Base-by-base conservation (phyloP, 1,284 basidiomycete species). In the Coniferiporia sulphurascens region DNA sequence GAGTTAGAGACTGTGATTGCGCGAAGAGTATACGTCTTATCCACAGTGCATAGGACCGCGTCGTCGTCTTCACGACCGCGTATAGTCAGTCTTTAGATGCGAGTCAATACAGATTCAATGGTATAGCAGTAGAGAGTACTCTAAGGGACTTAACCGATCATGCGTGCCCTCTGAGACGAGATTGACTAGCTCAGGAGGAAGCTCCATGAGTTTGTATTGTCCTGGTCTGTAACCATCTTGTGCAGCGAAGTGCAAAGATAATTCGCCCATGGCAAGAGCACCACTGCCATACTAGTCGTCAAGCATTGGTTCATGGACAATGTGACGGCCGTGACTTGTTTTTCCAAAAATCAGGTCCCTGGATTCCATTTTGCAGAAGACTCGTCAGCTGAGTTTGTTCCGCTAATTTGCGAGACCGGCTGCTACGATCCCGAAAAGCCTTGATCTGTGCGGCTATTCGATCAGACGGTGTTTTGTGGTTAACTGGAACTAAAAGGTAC, bases 1-100 rank as follows among this genome's bases (percentile, higher is more conserved):
- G 91, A 87, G 71, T 97, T 97, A 15, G 93, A 96, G 50, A 95
- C 76, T 3, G 83, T 79, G 7, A 97, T 86, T 0, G 92, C 89
- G 60, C 93, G 86, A 22, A 97, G 75, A 0, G 81, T 71, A 70
- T 89, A 97, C 0, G 94, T 97, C 69, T 83, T 85, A 62, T 86
- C 78, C 0, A 77, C 65, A 0, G 93, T 95, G 69, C 94, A 96
- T 3, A 95, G 74, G 0, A 96, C 93, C 0, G 94, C 94, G 66
- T 95, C 90, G 67, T 96, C 93, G 17, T 80, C 80, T 1, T 83
- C 72, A 46, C 84, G 76, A 0, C 95, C 95, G 70, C 93, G 94
- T 73, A 98, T 88, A 8, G 79, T 79, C 45, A 93, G 70, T 45
- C 90, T 91, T 27, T 32, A n/a, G 17, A 7, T 35, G 15, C 17